Conservation (phyloP, 495 filamentous ascomycete species). For the Penicillium paradoxum region DNA sequence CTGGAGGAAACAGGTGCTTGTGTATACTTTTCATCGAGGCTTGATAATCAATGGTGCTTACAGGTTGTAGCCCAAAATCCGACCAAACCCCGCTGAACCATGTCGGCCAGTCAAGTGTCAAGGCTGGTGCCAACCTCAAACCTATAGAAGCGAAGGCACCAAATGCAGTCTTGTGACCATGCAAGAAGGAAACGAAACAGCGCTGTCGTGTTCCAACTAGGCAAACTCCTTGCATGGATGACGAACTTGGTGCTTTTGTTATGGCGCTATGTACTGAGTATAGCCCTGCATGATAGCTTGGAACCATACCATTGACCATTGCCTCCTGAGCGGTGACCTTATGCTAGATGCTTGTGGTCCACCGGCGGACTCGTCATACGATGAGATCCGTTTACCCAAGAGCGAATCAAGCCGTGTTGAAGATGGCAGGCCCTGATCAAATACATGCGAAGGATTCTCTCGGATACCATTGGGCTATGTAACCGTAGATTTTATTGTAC, state of each 20-base stretch:
- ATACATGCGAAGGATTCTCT: neutral
- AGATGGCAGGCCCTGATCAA: neutral
- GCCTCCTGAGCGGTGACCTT: neutral
- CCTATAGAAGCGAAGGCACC: too few relatives aligned
- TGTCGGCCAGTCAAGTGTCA: too few relatives aligned
- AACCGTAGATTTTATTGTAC: slow-evolving; percentile 20
- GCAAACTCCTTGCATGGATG: neutral
- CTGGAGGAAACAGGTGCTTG: too few relatives aligned
- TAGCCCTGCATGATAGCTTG: neutral
- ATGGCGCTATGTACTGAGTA: neutral
- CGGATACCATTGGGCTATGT: slow-evolving; percentile 6
- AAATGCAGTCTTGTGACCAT: too few relatives aligned
- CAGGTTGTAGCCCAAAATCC: too few relatives aligned
- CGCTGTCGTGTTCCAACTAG: too few relatives aligned
- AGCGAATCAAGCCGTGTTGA: neutral
- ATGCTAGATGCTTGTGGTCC: neutral
- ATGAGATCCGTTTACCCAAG: neutral
- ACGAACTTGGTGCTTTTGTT: neutral
- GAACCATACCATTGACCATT: neutral
- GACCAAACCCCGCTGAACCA: too few relatives aligned
- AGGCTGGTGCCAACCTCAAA: too few relatives aligned
- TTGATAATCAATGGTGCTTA: too few relatives aligned
- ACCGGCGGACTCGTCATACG: neutral
- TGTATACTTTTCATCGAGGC: too few relatives aligned
- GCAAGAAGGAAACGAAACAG: too few relatives aligned